Percentiles rank a stretch among this genome's conserved stretches.
Evolutionary conservation across 805 yeast species (phyloP).

Genomic region (Lipomyces chichibuensis): DNA sequence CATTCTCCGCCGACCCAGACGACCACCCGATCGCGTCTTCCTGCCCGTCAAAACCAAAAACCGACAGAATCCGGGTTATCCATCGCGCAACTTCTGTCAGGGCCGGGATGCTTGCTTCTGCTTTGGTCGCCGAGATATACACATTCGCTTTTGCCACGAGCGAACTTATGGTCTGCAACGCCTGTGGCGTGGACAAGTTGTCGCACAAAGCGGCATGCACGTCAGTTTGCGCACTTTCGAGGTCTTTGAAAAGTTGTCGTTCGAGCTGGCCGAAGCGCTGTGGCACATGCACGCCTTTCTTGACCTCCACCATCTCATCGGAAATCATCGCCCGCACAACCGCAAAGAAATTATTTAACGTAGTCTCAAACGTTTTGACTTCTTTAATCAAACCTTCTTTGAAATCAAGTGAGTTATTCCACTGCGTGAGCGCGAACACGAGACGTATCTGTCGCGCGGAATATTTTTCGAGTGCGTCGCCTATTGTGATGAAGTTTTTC

Average conservation of each 20-base stretch:
- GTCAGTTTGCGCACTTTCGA: conserved; percentile 56
- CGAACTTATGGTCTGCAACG: conserved; percentile 64
- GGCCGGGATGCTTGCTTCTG: conserved; percentile 52
- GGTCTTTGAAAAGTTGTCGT: conserved; percentile 33
- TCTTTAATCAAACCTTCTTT: conserved; percentile 78
- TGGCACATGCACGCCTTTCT: conserved; percentile 56
- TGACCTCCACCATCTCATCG: conserved; percentile 61
- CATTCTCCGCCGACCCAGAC: conserved; percentile 28
- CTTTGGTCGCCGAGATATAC: conserved; percentile 61
- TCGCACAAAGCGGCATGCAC: conserved; percentile 86
- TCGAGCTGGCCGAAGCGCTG: conserved; percentile 56
- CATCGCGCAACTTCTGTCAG: conserved; percentile 65
- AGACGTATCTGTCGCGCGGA: conserved; percentile 83
- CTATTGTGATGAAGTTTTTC: conserved; percentile 92
- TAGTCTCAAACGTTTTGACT: conserved; percentile 72
- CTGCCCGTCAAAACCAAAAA: conserved; percentile 65
- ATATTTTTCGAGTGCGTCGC: conserved; percentile 76
- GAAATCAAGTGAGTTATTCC: conserved; percentile 93
- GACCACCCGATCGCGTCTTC: conserved; percentile 79
- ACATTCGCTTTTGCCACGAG: conserved; percentile 71
- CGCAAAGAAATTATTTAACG: conserved; percentile 80
- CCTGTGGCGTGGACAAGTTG: conserved; percentile 79
- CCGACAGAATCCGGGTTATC: conserved; percentile 67
- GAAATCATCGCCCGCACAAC: conserved; percentile 78
- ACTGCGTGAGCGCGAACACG: conserved; percentile 85